Base-by-base conservation (phyloP, 768 basidiomycete genomes). In the Tylopilus intermedius region DNA sequence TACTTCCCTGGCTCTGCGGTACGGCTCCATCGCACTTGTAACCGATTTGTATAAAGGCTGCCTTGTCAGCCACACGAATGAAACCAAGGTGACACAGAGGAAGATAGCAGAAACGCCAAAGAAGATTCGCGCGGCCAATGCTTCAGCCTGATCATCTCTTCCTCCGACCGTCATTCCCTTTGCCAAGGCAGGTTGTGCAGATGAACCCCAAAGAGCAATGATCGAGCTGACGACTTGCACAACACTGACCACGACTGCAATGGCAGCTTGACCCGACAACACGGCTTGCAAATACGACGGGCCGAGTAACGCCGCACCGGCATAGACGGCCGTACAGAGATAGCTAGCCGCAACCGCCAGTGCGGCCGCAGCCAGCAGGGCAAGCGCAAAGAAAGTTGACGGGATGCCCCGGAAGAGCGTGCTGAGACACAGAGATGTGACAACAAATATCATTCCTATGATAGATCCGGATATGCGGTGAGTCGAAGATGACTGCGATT, bases 171-270 rank as follows among this genome's bases (percentile, higher is more conserved):
- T 5, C 10, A 10, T 32, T 4, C 5, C 9, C 21, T 30, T 10
- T n/a, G 6, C 18, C 32, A n/a, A 41, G n/a, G 26, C 32, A 3
- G 40, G 7, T 26, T 30, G 27, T 13, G 39, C 6, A 35, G 30
- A 38, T 5, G 45, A 27, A 47, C n/a, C 21, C 45, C 45, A 52
- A 35, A 52, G 39, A 24, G 45, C 51, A 35, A 52, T 47, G 0
- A 47, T 21, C 24, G 51, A 22, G 15, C 50, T 46, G n/a, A 22
- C 21, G 18, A 52, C 51, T 24, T 42, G 35, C 15, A 37, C 35
- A 37, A 15, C 14, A 37, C 35, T 37, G 35, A 37, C 35, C 35
- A 37, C 35, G 11, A 37, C 14, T 37, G 35, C 35, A 5, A 37
- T 15, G 5, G 35, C 35, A 15, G 35, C 35, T 14, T 37, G 35